These are phyloP conservation scores for Blastocystis sp. DNA, from an alignment of 352 stramenopile genomes.

Conservation along the genomic window DNA sequence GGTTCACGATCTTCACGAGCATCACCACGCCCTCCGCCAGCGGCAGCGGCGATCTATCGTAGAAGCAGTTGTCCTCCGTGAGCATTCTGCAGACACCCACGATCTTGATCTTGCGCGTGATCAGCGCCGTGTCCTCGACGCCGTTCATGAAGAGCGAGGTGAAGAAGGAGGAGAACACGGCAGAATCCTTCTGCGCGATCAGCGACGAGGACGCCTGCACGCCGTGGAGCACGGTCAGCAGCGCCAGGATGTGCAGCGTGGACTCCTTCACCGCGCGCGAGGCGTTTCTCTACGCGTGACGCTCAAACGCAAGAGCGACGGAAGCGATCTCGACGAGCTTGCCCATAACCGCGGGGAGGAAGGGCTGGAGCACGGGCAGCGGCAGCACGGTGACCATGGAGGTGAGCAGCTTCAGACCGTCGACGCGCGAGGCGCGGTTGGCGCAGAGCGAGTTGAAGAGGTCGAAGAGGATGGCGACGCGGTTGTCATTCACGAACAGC, in stretches of 20 bases:
- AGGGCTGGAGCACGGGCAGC: neutral
- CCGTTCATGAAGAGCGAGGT: conserved; percentile 23
- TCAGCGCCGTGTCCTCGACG: conserved; percentile 4
- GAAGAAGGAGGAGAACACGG: conserved; percentile 11
- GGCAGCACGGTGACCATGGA: conserved; percentile 19
- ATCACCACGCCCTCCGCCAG: conserved; percentile 18
- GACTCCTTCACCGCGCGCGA: conserved; percentile 37
- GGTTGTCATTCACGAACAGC: conserved; percentile 9
- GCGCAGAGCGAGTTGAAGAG: conserved; percentile 38
- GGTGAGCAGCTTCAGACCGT: conserved; percentile 34
- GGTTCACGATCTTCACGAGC: neutral
- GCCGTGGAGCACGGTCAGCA: conserved; percentile 25
- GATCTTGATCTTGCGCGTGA: conserved; percentile 26
- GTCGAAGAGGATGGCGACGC: neutral
- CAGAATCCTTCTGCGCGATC: neutral
- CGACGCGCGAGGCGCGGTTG: conserved; percentile 11
- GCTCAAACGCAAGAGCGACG: neutral
- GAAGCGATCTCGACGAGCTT: conserved; percentile 4
- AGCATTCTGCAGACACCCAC: conserved; percentile 23
- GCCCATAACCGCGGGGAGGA: neutral
- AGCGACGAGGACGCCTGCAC: neutral
- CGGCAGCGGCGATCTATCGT: neutral
- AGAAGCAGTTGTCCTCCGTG: conserved; percentile 11
- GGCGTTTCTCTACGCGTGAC: conserved; percentile 16
- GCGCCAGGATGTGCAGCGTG: conserved; percentile 1